phyloP scores from a whole-genome alignment of 2,329 filamentous ascomycete genomes.

The Alternaria viburni region DNA sequence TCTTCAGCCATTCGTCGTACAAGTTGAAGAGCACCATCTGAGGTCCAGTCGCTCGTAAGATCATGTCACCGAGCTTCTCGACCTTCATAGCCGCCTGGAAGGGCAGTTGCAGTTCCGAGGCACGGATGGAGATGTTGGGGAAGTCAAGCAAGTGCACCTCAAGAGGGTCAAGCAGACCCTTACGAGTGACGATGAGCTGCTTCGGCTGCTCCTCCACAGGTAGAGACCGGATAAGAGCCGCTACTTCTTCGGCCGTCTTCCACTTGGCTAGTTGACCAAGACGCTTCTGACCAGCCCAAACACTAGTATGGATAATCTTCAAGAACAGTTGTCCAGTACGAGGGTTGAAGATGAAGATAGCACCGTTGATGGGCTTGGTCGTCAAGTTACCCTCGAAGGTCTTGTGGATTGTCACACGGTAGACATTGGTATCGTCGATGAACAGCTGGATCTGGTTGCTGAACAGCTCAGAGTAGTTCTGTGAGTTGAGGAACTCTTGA shows the following conservation, averaged over 20 bases:
- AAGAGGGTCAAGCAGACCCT: conserved; percentile 94
- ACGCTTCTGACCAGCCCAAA: conserved; percentile 99
- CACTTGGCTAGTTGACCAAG: conserved; percentile 97
- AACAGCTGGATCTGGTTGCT: conserved; percentile 99
- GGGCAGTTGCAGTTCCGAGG: conserved; percentile 92
- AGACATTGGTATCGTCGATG: conserved; percentile 99
- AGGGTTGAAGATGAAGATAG: conserved; percentile 99
- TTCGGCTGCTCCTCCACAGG: conserved; percentile 98
- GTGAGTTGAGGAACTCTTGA: conserved; percentile 98
- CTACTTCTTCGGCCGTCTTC: conserved; percentile 99
- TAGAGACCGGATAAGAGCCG: conserved; percentile 90
- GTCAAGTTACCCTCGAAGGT: conserved; percentile 99
- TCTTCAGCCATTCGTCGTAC: conserved; percentile 99
- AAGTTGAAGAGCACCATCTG: conserved; percentile 99
- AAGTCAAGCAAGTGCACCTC: conserved; percentile 98
- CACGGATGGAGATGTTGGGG: conserved; percentile 97
- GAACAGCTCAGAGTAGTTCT: conserved; percentile 99
- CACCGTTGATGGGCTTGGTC: conserved; percentile 98
- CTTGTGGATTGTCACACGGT: conserved; percentile 99
- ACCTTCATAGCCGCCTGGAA: conserved; percentile 99
- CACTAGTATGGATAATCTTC: conserved; percentile 99
- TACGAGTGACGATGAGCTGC: conserved; percentile 96
- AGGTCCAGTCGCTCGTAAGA: conserved; percentile 94
- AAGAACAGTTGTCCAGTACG: conserved; percentile 95
- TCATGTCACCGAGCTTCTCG: conserved; percentile 99